phyloP scores from a whole-genome alignment of 805 yeast genomes.

The Cyberlindnera americana region DNA sequence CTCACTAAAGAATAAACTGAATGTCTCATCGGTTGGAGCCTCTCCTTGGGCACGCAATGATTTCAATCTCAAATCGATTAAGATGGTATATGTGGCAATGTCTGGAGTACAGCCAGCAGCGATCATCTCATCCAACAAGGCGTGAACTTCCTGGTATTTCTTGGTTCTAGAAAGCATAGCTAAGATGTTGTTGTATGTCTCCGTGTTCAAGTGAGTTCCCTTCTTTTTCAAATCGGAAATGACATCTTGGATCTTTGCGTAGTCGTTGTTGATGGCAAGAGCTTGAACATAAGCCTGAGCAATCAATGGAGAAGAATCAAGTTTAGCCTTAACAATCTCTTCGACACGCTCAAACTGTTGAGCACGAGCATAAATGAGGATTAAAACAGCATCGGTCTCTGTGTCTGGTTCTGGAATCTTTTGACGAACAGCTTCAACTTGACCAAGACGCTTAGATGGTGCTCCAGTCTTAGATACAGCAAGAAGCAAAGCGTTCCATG shows the following conservation, averaged over 20 bases:
- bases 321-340: slow-evolving; percentile 29
- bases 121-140: slow-evolving; percentile 45
- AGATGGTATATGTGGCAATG: slow-evolving; percentile 57
- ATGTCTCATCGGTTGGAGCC: slow-evolving; percentile 35
- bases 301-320: slow-evolving; percentile 32
- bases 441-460: slow-evolving; percentile 29
- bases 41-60: slow-evolving; percentile 40
- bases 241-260: slow-evolving; percentile 12
- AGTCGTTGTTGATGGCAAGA: slow-evolving; percentile 14
- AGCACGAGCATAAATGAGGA: slow-evolving; percentile 47
- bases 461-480: slow-evolving; percentile 35
- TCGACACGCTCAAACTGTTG: slow-evolving; percentile 36
- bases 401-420: slow-evolving; percentile 41
- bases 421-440: slow-evolving; percentile 37
- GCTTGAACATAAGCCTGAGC: slow-evolving; percentile 23
- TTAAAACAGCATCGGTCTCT: slow-evolving; percentile 44
- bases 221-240: slow-evolving; percentile 18
- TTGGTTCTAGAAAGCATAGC: slow-evolving; percentile 36
- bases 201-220: slow-evolving; percentile 41
- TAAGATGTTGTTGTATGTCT: slow-evolving; percentile 52
- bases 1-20: slow-evolving; percentile 38
- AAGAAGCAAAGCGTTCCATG: slow-evolving; percentile 60
- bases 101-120: slow-evolving; percentile 46
- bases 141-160: slow-evolving; percentile 43
- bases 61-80: slow-evolving; percentile 53